Conservation (phyloP, 129 eudicot species). For the Flaveria robusta region DNA sequence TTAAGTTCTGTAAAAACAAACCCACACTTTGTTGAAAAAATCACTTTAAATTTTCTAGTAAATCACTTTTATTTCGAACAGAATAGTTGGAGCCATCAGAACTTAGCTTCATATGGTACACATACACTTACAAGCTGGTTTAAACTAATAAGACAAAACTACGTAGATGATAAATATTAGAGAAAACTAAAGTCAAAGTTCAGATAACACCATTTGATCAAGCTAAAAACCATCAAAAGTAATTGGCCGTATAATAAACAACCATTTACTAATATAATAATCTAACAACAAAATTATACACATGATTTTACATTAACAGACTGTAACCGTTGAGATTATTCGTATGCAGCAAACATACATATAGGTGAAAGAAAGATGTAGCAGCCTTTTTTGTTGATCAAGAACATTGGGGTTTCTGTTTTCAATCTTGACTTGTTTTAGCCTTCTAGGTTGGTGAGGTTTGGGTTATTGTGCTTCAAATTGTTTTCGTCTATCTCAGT, state of each 20-base stretch:
- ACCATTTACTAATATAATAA: slow-evolving; percentile 10
- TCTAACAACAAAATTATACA: slow-evolving; percentile 9
- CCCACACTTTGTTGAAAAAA: not conserved
- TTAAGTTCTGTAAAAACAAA: not conserved
- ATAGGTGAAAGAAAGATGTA: not conserved
- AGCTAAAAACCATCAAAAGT: not conserved
- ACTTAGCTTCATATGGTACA: not conserved
- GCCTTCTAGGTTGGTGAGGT: not conserved
- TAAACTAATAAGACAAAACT: not conserved
- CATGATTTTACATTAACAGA: not conserved
- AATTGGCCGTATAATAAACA: slow-evolving; percentile 13
- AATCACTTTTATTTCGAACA: not conserved
- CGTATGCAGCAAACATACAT: not conserved
- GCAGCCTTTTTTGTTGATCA: not conserved
- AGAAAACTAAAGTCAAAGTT: not conserved
- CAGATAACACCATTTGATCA: slow-evolving; percentile 11
- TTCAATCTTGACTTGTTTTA: not conserved
- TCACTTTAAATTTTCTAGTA: not conserved
- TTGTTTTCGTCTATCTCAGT: not conserved
- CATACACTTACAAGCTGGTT: slow-evolving; percentile 4
- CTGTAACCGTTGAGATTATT: slow-evolving; percentile 7
- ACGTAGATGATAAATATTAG: not conserved
- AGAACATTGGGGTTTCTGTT: slow-evolving; percentile 7
- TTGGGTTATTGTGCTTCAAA: not conserved
- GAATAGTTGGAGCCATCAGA: not conserved